Evolutionary conservation across 352 stramenopile genomes (phyloP), one percentile per base, ranked within the genome.

Genomic region (Blastocystis sp.): DNA sequence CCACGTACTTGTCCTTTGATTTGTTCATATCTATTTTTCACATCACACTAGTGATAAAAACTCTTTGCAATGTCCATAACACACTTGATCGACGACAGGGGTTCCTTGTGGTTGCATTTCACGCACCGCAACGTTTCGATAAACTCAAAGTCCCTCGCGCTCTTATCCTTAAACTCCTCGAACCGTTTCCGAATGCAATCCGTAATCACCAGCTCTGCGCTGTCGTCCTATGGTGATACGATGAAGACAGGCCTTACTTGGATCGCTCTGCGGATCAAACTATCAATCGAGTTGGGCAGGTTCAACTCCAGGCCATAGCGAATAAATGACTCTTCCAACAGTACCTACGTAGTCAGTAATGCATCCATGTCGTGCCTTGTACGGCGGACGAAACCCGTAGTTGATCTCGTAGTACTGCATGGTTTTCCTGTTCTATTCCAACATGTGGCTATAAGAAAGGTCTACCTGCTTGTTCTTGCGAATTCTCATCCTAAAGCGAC

Each of bases 251-350:
- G 19, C 7, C 42, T 38, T 68, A 84, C 74, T 28, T 84, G 74
- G 19, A 84, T 34, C 19, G 74, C 28, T 68, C 52, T 69, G 48
- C 60, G 74, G 52, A 84, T 84, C 60, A 84, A 57, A 84, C 66
- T 59, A 10, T 84, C 74, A 28, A 84, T 66, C 9, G 74, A 84
- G 42, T 84, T 84, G 14, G 74, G 74, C 10, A 84, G 48, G 28
- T 69, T 84, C 74, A 84, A 68, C 17, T 84, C 52, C n/a, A 84
- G 21, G n/a, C 74, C 74, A 48, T 66, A 57, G 7, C 74, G 74
- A 70, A 84, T 84, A 70, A 84, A 84, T 24, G 74, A 84, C 74
- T 84, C 74, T 84, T 84, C 74, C 66, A 84, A 70, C 38, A 84
- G n/a, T 10, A 84, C 60, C 74, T 84, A 84, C 40, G 42, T 11